A percentile compares a stretch with the other conserved stretches of the same genome.
phyloP scores from a whole-genome alignment of 106 monocot species.

The Alisma plantagoaquatica region DNA sequence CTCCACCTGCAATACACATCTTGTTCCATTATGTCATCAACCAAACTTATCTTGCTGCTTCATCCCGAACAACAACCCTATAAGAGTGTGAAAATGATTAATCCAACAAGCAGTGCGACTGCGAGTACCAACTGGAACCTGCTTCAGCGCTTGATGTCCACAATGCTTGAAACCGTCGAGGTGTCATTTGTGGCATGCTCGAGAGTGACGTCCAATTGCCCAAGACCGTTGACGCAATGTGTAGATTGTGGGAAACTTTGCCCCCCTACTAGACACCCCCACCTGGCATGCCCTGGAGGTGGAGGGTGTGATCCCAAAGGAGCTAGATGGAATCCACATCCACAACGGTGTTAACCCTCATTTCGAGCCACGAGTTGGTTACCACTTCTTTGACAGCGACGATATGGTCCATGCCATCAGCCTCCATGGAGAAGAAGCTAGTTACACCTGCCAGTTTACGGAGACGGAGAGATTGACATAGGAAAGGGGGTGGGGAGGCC shows the following conservation, averaged over 20 bases:
- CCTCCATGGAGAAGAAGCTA: constrained; percentile 24
- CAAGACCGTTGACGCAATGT: constrained; percentile 27
- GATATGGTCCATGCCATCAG: constrained; percentile 77
- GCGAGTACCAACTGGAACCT: too few relatives aligned
- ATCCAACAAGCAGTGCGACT: too few relatives aligned
- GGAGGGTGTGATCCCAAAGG: constrained; percentile 9
- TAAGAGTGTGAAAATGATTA: too few relatives aligned
- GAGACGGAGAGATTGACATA: constrained; percentile 49
- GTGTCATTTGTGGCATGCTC: too few relatives aligned
- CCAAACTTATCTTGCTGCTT: too few relatives aligned
- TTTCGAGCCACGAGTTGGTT: constrained; percentile 22
- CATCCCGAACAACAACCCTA: too few relatives aligned
- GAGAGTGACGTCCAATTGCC: too few relatives aligned
- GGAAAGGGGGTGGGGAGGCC: constrained; percentile 47
- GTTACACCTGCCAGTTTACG: constrained; percentile 68
- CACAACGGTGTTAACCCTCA: constrained; percentile 33
- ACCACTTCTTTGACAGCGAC: constrained; percentile 43
- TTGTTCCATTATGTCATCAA: too few relatives aligned
- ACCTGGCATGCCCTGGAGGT: constrained; percentile 13
- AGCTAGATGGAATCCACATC: constrained; percentile 25
- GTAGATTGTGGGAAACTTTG: constrained; percentile 35
- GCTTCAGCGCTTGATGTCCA: too few relatives aligned
- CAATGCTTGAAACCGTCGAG: too few relatives aligned
- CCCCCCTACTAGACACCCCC: constrained; percentile 16
- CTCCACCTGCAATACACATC: too few relatives aligned